Conservation (phyloP, 768 basidiomycete genomes). For the Antrodiella citrinella region DNA sequence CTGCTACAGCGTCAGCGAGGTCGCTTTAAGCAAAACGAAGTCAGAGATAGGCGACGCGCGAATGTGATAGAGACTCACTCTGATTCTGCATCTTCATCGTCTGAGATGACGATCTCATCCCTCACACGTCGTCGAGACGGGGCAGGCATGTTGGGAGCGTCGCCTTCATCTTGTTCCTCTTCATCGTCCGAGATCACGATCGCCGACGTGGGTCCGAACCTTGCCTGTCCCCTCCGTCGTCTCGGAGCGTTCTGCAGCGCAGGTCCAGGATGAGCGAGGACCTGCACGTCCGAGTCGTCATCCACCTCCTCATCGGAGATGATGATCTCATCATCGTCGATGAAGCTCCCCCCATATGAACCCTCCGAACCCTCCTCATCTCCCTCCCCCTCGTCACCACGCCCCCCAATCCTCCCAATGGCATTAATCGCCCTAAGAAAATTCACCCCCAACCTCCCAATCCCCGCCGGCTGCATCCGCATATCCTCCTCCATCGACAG, state of each 20-base stretch:
- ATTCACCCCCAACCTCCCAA: conserved; percentile 15
- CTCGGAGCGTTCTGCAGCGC: not conserved
- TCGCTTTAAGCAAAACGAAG: conserved; percentile 2
- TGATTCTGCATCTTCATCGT: not conserved
- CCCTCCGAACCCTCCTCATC: conserved; percentile 25
- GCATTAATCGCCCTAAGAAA: conserved; percentile 32
- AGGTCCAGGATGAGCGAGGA: not conserved
- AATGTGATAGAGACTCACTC: not conserved
- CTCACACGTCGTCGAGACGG: no score
- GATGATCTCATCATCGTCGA: conserved; percentile 36
- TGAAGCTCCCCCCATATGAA: conserved; percentile 48
- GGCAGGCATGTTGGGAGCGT: no score
- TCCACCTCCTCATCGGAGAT: not conserved
- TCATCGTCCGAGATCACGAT: no score
- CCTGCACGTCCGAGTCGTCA: not conserved
- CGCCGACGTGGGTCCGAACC: no score
- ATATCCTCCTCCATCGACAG: not conserved
- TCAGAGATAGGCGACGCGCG: conserved; percentile 1
- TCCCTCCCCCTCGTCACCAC: conserved; percentile 27
- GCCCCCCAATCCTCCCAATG: conserved; percentile 24
- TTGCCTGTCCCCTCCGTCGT: no score
- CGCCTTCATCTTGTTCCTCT: not conserved
- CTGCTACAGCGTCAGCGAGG: conserved; percentile 17
- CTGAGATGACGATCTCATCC: not conserved
- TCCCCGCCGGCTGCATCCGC: not conserved